Base-by-base conservation (phyloP, 179 eudicot genomes). In the Carnegiea gigantea region DNA sequence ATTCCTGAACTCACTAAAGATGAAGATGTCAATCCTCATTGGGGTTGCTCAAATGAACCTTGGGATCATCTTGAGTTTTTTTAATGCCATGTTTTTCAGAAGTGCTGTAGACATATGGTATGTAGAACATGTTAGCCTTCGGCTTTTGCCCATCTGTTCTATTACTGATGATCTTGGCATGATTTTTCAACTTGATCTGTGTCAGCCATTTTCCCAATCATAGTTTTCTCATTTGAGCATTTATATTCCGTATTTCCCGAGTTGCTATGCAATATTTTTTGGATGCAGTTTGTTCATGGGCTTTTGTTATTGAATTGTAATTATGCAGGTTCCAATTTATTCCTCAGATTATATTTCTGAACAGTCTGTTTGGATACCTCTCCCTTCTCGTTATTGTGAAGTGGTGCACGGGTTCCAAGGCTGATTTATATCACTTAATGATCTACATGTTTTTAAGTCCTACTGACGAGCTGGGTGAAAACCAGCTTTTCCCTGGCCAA, bases 401-500 rank as follows among this genome's bases (percentile, higher is more conserved):
- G 86, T 92, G 95, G 95, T 89, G 91, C 85, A 88, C 92, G 68
- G 93, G 93, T 72, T 92, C 95, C 46, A 80, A 89, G 82, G 95
- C 93, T 81, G 95, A 92, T 92, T 82, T 92, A 15, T 92, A 93
- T 86, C 97, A 93, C 51, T 82, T 92, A 73, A 92, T 93, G 95
- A 93, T 93, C 81, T 93, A 93, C 89, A 93, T 93, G 97, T 93
- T 93, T 83, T 89, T 93, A 65, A 85, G 95, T 84, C 97, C 95
- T 68, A 90, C 88, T 21, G 92, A 88, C 43, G 95, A 89, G 67
- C 82, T 92, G 40, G 95, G 91, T 28, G 93, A 92, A 48, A 92
- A 92, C 73, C 93, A 92, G 88, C 90, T 92, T 24, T 92, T 92
- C 78, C 28, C 75, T 65, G 93, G 95, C 68, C 95, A 92, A 82